phyloP scores from a whole-genome alignment of 1,139 yeast species.

The Diutina rugosa region DNA sequence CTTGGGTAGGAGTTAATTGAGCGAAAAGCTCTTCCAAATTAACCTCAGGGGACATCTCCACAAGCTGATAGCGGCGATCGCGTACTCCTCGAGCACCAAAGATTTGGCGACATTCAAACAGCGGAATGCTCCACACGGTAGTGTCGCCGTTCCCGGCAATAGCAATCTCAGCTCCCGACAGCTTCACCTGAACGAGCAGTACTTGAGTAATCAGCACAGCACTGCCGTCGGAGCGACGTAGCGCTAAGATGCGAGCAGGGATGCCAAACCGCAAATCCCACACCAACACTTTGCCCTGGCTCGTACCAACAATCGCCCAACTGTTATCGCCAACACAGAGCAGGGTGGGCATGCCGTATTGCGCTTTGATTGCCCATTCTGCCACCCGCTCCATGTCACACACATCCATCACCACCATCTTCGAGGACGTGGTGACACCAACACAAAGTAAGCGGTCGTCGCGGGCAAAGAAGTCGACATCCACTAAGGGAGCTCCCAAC shows the following conservation, averaged over 20 bases:
- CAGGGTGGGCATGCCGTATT: conserved; percentile 53
- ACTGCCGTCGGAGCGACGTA: conserved; percentile 12
- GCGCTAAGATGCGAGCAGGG: conserved; percentile 48
- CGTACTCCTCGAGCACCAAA: conserved; percentile 19
- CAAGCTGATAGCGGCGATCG: conserved; percentile 18
- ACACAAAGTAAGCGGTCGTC: conserved; percentile 21
- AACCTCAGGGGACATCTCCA: conserved; percentile 18
- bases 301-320: conserved; percentile 70
- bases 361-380: conserved; percentile 39
- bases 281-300: conserved; percentile 55
- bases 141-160: conserved; percentile 52
- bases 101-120: conserved; percentile 48
- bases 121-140: conserved; percentile 68
- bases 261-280: conserved; percentile 74
- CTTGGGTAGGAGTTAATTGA: conserved; percentile 8
- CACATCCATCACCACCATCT: conserved; percentile 43
- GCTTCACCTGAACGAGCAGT: conserved; percentile 15
- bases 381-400: conserved; percentile 37
- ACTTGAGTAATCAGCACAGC: conserved; percentile 8
- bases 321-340: conserved; percentile 34
- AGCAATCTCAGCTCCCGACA: conserved; percentile 18
- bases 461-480: conserved; percentile 25
- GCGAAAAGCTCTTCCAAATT: conserved; percentile 10
- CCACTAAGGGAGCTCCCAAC: conserved; percentile 24
- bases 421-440: conserved; percentile 5